Percentiles rank a stretch among this genome's conserved stretches.
phyloP scores from a whole-genome alignment of 1,284 basidiomycete genomes.

The Neonothopanus nambi region DNA sequence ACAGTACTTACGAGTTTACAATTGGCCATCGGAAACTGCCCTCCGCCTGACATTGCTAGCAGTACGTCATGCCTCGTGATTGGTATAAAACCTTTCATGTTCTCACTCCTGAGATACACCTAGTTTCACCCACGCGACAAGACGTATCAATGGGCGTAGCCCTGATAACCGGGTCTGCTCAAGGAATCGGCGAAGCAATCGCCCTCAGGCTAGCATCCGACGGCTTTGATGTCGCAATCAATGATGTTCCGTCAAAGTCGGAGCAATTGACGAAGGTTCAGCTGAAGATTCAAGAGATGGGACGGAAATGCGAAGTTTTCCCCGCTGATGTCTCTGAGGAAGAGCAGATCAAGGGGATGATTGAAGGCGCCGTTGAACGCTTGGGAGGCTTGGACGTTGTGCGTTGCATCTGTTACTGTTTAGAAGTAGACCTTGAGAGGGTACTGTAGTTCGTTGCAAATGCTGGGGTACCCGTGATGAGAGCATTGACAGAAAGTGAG shows the following conservation, averaged over 20 bases:
- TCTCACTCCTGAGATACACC: too few relatives aligned
- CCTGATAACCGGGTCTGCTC: conserved; percentile 36
- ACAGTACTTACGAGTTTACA: too few relatives aligned
- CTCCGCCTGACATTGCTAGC: too few relatives aligned
- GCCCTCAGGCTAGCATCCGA: conserved; percentile 34
- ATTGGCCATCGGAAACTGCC: too few relatives aligned
- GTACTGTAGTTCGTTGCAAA: conserved; percentile 38
- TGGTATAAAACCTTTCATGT: too few relatives aligned
- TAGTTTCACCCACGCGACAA: too few relatives aligned
- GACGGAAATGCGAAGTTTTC: conserved; percentile 22
- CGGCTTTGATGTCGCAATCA: conserved; percentile 38
- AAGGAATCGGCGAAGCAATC: conserved; percentile 38
- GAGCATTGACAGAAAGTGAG: conserved; percentile 29
- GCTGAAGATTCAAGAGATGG: conserved; percentile 28
- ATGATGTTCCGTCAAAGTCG: conserved; percentile 29
- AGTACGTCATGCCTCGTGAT: too few relatives aligned
- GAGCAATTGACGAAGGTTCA: conserved; percentile 20
- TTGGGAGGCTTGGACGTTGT: conserved; percentile 40
- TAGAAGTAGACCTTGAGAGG: too few relatives aligned
- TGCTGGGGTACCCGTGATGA: conserved; percentile 29
- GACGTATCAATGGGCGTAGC: conserved; percentile 21
- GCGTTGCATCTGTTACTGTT: conserved; percentile 21
- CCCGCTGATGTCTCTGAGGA: conserved; percentile 36
- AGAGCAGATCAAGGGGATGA: conserved; percentile 34
- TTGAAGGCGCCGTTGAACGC: conserved; percentile 29